Evolutionary conservation across 2,329 filamentous ascomycete genomes (phyloP).

Genomic region (Neofusicoccum laricinum): DNA sequence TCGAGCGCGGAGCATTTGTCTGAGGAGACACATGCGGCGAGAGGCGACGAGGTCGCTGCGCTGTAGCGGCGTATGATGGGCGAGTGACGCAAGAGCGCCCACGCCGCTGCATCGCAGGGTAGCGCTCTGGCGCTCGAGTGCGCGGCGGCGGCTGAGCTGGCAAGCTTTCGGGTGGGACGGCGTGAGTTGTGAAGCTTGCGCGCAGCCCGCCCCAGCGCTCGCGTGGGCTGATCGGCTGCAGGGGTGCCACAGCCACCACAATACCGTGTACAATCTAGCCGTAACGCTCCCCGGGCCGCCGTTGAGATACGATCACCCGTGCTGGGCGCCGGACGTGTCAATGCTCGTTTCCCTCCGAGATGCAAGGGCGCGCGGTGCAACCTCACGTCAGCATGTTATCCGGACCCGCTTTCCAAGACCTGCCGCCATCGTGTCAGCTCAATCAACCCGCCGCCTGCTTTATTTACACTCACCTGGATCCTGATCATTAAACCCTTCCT

Average conservation of each 20-base stretch:
- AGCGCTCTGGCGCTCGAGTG: neutral
- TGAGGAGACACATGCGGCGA: neutral
- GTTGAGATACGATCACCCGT: neutral
- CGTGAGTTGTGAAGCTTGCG: neutral
- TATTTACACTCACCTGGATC: neutral
- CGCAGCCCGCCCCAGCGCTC: neutral
- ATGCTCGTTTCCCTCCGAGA: neutral
- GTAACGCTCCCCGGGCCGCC: no score
- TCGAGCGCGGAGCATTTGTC: neutral
- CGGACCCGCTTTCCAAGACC: neutral
- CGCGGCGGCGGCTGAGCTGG: neutral
- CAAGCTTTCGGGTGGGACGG: neutral
- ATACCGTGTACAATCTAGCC: neutral
- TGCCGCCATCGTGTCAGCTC: neutral
- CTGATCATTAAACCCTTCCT: neutral
- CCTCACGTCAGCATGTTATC: slow-evolving; percentile 6
- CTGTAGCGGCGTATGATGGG: neutral
- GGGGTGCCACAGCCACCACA: neutral
- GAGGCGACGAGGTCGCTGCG: neutral
- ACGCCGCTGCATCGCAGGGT: neutral
- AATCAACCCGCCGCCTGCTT: neutral
- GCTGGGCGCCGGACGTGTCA: neutral
- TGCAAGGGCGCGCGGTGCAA: slow-evolving; percentile 2
- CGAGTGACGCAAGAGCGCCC: neutral
- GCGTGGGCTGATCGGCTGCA: slow-evolving; percentile 5